Evolutionary conservation across 768 basidiomycete species (phyloP), one percentile per base, ranked within the genome.

Genomic region (Cystobasidium onofrii): DNA sequence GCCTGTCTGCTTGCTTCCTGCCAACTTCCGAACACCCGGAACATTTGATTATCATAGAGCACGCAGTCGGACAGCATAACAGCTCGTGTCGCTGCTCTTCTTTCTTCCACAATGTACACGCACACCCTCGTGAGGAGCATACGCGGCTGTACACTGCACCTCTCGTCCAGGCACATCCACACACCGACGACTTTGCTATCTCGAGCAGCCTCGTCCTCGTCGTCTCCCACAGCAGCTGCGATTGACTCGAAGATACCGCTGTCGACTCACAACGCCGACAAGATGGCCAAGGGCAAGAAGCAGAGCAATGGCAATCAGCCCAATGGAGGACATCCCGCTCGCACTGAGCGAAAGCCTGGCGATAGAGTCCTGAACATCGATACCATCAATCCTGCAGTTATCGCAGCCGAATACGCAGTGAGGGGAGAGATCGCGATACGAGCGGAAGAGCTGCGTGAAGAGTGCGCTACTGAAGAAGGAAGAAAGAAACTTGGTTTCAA

Each of bases 351-450:
- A 29, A 9, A 27, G 57, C 57, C 63, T 10, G 36, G 27, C 63
- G 43, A 39, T 2, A 29, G 61, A 13, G 71, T 62, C 31, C 57
- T 95, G 77, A 87, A 89, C 39, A 75, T 86, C 74, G 85, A 88
- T 69, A 85, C 86, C 50, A 87, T 97, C 81, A 97, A 96, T 82
- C 91, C 89, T 1, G 84, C 88, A 73, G 85, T 96, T 60, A 85
- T 87, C 80, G 87, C 90, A 64, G 96, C 97, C 65, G 87, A 96
- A 81, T 99, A 99, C 80, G 95, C 95, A 71, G 95, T 99, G 33
- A 90, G 95, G 69, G 95, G 96, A 62, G 94, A 95, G 82, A 88
- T 98, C 76, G 92, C 95, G 1, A 90, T 97, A 83, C 91, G 90
- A 81, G 92, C 95, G 0, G 93, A 97, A 81, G 83, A 86, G 66